phyloP scores from a whole-genome alignment of 805 yeast species.

The Suhomyces sp. region DNA sequence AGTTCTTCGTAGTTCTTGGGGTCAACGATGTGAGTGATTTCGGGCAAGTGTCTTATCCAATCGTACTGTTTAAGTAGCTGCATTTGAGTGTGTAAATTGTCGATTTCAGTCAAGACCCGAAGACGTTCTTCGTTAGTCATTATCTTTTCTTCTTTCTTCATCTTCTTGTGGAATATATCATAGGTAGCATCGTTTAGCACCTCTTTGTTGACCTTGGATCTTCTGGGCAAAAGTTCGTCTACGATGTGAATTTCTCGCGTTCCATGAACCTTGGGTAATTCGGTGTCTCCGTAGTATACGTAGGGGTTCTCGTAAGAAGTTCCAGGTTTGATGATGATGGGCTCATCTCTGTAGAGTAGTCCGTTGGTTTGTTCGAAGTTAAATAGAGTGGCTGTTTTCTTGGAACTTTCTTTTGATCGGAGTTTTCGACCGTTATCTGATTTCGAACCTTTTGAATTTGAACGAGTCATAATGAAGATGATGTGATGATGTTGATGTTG shows the following conservation, averaged over 20 bases:
- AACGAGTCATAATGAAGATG: no score
- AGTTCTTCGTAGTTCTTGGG: constrained; percentile 50
- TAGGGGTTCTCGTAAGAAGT: constrained; percentile 12
- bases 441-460: no score
- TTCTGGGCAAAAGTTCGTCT: constrained; percentile 18
- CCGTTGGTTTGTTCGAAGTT: constrained; percentile 34
- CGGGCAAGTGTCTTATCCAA: constrained; percentile 48
- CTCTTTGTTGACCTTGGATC: constrained; percentile 22
- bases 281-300: constrained; percentile 13
- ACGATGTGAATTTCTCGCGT: constrained; percentile 1
- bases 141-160: constrained; percentile 64
- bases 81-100: constrained; percentile 47
- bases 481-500: no score
- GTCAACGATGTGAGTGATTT: constrained; percentile 52
- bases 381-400: constrained; percentile 23
- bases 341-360: constrained; percentile 21
- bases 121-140: constrained; percentile 56
- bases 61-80: constrained; percentile 40
- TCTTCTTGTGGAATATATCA: constrained; percentile 50
- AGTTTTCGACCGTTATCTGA: constrained; percentile 20
- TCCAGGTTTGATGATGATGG: constrained; percentile 15
- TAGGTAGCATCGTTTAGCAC: constrained; percentile 49
- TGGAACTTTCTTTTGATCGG: constrained; percentile 27
- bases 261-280: constrained; percentile 8
- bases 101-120: constrained; percentile 56